These are phyloP conservation scores for Aspergillus udagawae DNA, from an alignment of 2,329 filamentous ascomycete species.

Conservation along the genomic window DNA sequence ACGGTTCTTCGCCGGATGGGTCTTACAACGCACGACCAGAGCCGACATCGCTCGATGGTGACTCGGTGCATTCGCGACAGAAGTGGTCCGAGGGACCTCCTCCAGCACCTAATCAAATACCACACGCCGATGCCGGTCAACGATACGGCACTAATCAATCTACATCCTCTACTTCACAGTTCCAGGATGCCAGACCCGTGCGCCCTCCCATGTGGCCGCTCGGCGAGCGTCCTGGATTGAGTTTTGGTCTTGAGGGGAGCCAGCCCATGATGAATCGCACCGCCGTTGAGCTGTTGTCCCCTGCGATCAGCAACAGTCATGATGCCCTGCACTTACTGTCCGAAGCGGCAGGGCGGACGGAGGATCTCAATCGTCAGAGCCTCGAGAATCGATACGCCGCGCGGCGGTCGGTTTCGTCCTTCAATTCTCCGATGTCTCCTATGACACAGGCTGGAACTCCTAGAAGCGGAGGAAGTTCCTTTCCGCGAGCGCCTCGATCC, in stretches of 20 bases:
- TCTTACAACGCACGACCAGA: conserved; percentile 26
- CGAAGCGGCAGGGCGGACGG: conserved; percentile 64
- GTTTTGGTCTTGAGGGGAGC: conserved; percentile 46
- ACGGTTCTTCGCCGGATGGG: conserved; percentile 22
- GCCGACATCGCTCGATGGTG: conserved; percentile 22
- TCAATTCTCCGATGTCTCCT: conserved; percentile 36
- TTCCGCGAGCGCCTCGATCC: conserved; percentile 35
- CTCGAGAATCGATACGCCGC: conserved; percentile 44
- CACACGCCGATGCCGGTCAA: conserved; percentile 18
- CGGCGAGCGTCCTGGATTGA: conserved; percentile 21
- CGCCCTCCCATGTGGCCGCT: conserved; percentile 23
- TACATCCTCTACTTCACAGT: conserved; percentile 15
- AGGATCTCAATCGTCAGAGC: conserved; percentile 47
- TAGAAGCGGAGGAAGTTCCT: conserved; percentile 32
- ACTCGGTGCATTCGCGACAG: conserved; percentile 20
- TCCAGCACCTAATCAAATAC: conserved; percentile 15
- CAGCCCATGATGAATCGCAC: conserved; percentile 57
- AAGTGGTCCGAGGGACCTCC: conserved; percentile 30
- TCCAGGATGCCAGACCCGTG: conserved; percentile 24
- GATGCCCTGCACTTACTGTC: conserved; percentile 89
- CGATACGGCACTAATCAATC: conserved; percentile 26
- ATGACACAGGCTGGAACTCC: conserved; percentile 33
- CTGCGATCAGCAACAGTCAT: conserved; percentile 81
- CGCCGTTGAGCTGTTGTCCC: conserved; percentile 56
- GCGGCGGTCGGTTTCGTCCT: conserved; percentile 37